phyloP scores from a whole-genome alignment of 305 asterid genomes.

The Fraxinus ornus region DNA sequence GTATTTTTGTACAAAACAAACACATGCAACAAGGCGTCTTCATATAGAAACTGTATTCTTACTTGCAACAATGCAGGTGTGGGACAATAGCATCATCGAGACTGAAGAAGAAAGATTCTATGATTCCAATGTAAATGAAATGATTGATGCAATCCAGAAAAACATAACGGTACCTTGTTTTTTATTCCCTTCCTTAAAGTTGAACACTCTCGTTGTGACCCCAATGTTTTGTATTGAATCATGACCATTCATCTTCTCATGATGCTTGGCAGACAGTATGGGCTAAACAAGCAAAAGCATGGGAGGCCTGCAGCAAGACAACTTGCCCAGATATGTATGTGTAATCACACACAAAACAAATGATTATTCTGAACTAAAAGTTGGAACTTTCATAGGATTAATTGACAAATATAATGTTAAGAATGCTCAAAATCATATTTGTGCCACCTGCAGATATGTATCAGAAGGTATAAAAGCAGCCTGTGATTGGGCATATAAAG shows the following conservation, averaged over 20 bases:
- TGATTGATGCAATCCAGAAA: constrained; percentile 49
- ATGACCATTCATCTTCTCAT: neutral
- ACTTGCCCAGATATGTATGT: constrained; percentile 76
- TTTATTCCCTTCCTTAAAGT: neutral
- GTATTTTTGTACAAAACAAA: neutral
- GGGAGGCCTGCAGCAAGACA: constrained; percentile 65
- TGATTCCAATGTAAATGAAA: constrained; percentile 46
- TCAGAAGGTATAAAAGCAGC: constrained; percentile 87
- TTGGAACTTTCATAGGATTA: neutral
- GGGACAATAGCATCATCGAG: constrained; percentile 63
- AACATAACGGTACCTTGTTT: constrained; percentile 60
- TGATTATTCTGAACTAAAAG: neutral
- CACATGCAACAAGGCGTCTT: neutral
- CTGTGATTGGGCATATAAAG: constrained; percentile 82
- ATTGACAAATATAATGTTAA: neutral
- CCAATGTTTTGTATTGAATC: neutral
- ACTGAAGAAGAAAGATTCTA: constrained; percentile 59
- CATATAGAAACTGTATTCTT: neutral
- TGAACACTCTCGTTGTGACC: neutral
- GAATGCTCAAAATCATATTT: neutral
- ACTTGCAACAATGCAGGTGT: neutral
- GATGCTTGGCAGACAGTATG: constrained; percentile 52
- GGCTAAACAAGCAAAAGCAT: constrained; percentile 65
- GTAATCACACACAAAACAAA: neutral
- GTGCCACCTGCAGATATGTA: constrained; percentile 54